A percentile compares a stretch with the other conserved stretches of the same genome.
These are phyloP conservation scores for Lipomyces starkeyi DNA, from an alignment of 805 yeast genomes.

Conservation along the genomic window DNA sequence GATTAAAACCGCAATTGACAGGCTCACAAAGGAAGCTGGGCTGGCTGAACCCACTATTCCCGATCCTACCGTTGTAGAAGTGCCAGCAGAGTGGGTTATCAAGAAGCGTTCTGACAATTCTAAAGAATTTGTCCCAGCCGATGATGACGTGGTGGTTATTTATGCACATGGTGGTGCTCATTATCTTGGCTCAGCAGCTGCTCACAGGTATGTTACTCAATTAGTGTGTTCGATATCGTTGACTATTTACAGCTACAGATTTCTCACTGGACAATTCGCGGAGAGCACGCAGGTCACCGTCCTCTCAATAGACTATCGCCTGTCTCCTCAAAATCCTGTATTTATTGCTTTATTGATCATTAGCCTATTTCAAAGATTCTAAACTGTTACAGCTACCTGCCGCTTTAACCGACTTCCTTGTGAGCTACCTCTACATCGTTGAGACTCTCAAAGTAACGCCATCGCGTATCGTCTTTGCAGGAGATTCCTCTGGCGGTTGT, in stretches of 20 bases:
- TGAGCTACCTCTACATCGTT: conserved; percentile 23
- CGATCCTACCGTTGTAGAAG: conserved; percentile 23
- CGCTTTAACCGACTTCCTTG: conserved; percentile 28
- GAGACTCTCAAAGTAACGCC: conserved; percentile 18
- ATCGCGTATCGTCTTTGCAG: conserved; percentile 32
- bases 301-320: conserved; percentile 32
- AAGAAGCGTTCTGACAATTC: conserved; percentile 5
- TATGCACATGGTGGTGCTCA: conserved; percentile 40
- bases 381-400: conserved; percentile 19
- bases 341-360: not conserved
- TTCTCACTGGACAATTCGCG: conserved; percentile 25
- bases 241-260: not conserved
- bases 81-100: conserved; percentile 31
- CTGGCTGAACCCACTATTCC: conserved; percentile 26
- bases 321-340: conserved; percentile 34
- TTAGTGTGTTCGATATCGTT: not conserved
- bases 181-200: conserved; percentile 34
- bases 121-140: conserved; percentile 6
- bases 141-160: conserved; percentile 29
- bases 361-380: not conserved
- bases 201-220: conserved; percentile 11
- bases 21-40: conserved; percentile 22
- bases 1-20: conserved; percentile 18
- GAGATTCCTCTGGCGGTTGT: conserved; percentile 38
- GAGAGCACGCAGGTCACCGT: conserved; percentile 21